Percentiles rank a stretch among this genome's conserved stretches.
Evolutionary conservation across 2,329 filamentous ascomycete species (phyloP).

Genomic region (Raffaelea deltoideospora): DNA sequence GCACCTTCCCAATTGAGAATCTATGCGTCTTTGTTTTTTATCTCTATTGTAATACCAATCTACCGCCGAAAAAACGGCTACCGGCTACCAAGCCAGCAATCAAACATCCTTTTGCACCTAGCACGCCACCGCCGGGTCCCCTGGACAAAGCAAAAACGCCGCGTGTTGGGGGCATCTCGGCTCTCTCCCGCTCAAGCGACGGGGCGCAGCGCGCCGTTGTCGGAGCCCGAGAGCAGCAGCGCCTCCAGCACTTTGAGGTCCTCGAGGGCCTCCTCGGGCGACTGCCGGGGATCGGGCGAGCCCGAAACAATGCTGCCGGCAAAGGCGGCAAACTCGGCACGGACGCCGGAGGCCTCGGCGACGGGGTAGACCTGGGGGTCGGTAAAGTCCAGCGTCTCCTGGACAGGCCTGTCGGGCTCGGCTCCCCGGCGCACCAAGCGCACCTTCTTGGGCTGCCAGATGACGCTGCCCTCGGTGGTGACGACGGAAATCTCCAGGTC

Average conservation of each 20-base stretch:
- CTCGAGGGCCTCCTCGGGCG: constrained; percentile 15
- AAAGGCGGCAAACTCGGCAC: constrained; percentile 16
- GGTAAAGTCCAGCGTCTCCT: constrained; percentile 6
- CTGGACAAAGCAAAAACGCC: too few relatives aligned
- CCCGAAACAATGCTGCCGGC: constrained; percentile 12
- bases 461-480: constrained; percentile 15
- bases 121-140: too few relatives aligned
- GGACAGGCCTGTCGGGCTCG: background rate
- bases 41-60: too few relatives aligned
- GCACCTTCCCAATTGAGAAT: too few relatives aligned
- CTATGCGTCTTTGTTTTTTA: too few relatives aligned
- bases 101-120: too few relatives aligned
- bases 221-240: constrained; percentile 15
- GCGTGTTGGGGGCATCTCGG: too few relatives aligned
- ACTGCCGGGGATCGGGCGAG: constrained; percentile 11
- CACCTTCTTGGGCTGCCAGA: constrained; percentile 11
- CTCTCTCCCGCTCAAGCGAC: too few relatives aligned
- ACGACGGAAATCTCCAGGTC: constrained; percentile 13
- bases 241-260: constrained; percentile 16
- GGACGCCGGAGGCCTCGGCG: constrained; percentile 12
- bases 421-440: constrained; percentile 6
- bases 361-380: constrained; percentile 4
- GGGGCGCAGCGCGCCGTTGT: constrained; percentile 1
- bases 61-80: too few relatives aligned
- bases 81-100: too few relatives aligned